These are phyloP conservation scores for Laetiporus sulphureus DNA, from an alignment of 1,284 basidiomycete species.

Conservation along the genomic window DNA sequence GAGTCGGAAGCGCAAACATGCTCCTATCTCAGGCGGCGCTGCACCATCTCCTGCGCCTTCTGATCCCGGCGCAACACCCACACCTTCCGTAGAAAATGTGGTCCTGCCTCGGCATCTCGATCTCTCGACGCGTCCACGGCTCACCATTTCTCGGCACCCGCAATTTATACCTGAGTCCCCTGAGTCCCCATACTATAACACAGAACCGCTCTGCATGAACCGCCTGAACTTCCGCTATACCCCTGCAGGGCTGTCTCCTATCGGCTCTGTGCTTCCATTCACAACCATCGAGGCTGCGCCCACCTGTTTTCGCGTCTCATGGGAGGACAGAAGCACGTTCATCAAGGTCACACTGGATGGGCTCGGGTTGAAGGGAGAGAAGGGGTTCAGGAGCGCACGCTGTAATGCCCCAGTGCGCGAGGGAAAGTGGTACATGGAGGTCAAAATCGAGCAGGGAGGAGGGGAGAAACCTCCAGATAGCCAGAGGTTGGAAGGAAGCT, in stretches of 20 bases:
- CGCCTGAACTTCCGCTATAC: conserved; percentile 75
- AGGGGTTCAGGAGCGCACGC: conserved; percentile 87
- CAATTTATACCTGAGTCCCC: conserved; percentile 52
- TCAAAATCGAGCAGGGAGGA: conserved; percentile 73
- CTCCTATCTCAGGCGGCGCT: conserved; percentile 24
- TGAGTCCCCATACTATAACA: conserved; percentile 50
- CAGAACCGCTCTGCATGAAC: conserved; percentile 67
- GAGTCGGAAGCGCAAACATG: conserved; percentile 35
- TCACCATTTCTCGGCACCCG: conserved; percentile 67
- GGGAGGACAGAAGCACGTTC: conserved; percentile 83
- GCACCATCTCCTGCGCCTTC: conserved; percentile 42
- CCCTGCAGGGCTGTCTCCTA: conserved; percentile 69
- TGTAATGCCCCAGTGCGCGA: conserved; percentile 86
- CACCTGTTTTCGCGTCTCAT: conserved; percentile 61
- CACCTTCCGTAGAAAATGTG: conserved; percentile 29
- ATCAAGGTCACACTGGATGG: conserved; percentile 82
- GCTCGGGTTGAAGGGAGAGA: conserved; percentile 71
- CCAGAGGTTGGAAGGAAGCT: conserved; percentile 57
- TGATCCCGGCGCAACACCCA: conserved; percentile 27
- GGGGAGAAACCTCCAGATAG: conserved; percentile 50
- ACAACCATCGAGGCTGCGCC: conserved; percentile 78
- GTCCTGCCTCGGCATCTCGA: conserved; percentile 55
- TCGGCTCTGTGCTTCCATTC: conserved; percentile 54
- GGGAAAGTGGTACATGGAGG: conserved; percentile 94
- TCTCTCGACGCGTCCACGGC: conserved; percentile 56